Percentiles rank a stretch among this genome's conserved stretches.
phyloP scores from a whole-genome alignment of 176 grass and related monocot genomes.

The Cenchrus fungigraminus region DNA sequence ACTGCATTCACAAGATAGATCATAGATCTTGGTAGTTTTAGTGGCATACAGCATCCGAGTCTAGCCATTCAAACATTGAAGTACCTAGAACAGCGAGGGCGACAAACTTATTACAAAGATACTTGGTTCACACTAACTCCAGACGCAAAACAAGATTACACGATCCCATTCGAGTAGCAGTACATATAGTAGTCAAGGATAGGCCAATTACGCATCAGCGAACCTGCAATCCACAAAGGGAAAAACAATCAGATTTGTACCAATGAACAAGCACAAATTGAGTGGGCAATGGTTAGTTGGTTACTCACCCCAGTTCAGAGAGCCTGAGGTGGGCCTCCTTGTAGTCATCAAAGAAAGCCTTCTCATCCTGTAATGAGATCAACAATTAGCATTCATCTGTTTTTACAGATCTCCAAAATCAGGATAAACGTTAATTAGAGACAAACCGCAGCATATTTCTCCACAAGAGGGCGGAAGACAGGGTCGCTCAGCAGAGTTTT shows the following conservation, averaged over 20 bases:
- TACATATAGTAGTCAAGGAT: not conserved
- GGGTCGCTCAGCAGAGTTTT: conserved; percentile 81
- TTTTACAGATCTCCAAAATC: not conserved
- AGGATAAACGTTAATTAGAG: not conserved
- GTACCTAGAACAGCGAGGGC: not conserved
- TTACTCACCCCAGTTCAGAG: conserved; percentile 72
- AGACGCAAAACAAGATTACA: conserved; percentile 37
- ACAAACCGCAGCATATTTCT: conserved; percentile 84
- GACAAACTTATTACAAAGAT: conserved; percentile 51
- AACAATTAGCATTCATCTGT: not conserved
- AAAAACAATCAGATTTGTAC: not conserved
- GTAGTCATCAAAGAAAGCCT: conserved; percentile 92
- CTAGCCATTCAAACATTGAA: not conserved
- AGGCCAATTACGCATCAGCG: conserved; percentile 58
- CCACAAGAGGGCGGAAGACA: conserved; percentile 72
- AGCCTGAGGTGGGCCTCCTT: conserved; percentile 86
- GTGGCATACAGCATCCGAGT: conserved; percentile 16
- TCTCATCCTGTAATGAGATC: conserved; percentile 62
- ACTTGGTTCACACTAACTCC: conserved; percentile 19
- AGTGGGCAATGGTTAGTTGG: not conserved
- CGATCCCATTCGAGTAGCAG: not conserved
- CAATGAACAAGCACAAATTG: not conserved
- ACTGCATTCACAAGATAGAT: conserved; percentile 11
- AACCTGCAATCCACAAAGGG: conserved; percentile 48
- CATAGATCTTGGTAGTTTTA: conserved; percentile 15